These are phyloP conservation scores for Hemileccinum impolitum DNA, from an alignment of 768 basidiomycete species.

Conservation along the genomic window DNA sequence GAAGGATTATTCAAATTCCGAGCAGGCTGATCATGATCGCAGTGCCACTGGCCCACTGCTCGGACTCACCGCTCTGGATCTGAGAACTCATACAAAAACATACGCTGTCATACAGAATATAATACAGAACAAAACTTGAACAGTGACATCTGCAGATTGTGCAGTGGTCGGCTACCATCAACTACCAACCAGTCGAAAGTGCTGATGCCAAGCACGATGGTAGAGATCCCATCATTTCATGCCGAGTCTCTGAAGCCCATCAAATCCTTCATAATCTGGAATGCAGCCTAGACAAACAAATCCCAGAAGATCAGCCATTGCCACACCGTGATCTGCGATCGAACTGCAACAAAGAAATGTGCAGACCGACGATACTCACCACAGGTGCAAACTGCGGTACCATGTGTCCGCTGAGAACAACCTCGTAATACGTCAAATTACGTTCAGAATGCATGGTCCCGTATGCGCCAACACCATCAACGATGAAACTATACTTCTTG, in stretches of 20 bases:
- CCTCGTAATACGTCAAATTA: constrained; percentile 63
- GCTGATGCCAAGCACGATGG: too few species aligned
- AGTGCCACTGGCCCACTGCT: too few species aligned
- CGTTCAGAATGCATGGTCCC: constrained; percentile 66
- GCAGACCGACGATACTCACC: constrained; percentile 34
- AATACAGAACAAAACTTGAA: too few species aligned
- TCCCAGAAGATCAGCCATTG: neutral
- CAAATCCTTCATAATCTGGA: constrained; percentile 66
- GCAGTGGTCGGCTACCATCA: too few species aligned
- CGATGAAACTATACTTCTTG: constrained; percentile 58
- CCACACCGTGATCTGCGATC: too few species aligned
- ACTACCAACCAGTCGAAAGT: too few species aligned
- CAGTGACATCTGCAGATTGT: too few species aligned
- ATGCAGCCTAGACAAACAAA: constrained; percentile 57
- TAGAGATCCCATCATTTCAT: neutral
- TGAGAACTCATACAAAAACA: too few species aligned
- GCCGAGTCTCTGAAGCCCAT: constrained; percentile 58
- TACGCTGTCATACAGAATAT: too few species aligned
- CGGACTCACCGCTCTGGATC: too few species aligned
- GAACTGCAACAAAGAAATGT: neutral
- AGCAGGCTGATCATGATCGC: too few species aligned
- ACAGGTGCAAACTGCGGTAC: constrained; percentile 63
- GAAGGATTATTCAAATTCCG: too few species aligned
- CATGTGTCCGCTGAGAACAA: constrained; percentile 75
- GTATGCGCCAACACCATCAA: constrained; percentile 68